Conservation (phyloP, 495 filamentous ascomycete species). For the Physcia stellaris region DNA sequence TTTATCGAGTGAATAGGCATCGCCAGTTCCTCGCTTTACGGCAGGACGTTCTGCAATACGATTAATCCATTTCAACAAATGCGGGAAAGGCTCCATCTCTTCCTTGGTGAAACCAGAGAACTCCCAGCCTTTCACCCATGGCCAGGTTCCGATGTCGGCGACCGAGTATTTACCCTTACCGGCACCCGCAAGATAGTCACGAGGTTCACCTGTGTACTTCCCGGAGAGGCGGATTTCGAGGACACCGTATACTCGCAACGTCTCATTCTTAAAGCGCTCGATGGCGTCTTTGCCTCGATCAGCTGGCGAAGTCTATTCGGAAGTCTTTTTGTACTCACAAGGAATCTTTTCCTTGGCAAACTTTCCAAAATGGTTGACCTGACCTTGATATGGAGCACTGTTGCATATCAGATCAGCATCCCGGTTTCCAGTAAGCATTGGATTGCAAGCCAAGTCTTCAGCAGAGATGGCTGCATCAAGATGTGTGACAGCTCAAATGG, state of each 20-base stretch:
- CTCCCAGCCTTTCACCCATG: slow-evolving; percentile 37
- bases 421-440: too few species aligned
- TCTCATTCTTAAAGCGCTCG: slow-evolving; percentile 38
- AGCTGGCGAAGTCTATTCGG: too few species aligned
- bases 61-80: slow-evolving; percentile 40
- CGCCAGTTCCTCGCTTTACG: slow-evolving; percentile 34
- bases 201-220: slow-evolving; percentile 21
- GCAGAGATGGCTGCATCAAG: too few species aligned
- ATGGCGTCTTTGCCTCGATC: slow-evolving; percentile 40
- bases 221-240: slow-evolving; percentile 33
- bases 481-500: too few species aligned
- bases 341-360: slow-evolving; percentile 31
- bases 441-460: too few species aligned
- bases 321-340: too few species aligned
- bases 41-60: slow-evolving; percentile 35
- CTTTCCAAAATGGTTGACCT: slow-evolving; percentile 22
- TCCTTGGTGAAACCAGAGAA: slow-evolving; percentile 28
- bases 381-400: slow-evolving; percentile 19
- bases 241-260: slow-evolving; percentile 36
- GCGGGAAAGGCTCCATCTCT: slow-evolving; percentile 36
- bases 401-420: too few species aligned
- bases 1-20: too few species aligned
- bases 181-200: slow-evolving; percentile 39
- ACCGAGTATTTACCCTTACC: slow-evolving; percentile 41
- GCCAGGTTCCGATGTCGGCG: slow-evolving; percentile 42